Evolutionary conservation across 495 filamentous ascomycete genomes (phyloP).

Genomic region (Bathelium albidoporum): DNA sequence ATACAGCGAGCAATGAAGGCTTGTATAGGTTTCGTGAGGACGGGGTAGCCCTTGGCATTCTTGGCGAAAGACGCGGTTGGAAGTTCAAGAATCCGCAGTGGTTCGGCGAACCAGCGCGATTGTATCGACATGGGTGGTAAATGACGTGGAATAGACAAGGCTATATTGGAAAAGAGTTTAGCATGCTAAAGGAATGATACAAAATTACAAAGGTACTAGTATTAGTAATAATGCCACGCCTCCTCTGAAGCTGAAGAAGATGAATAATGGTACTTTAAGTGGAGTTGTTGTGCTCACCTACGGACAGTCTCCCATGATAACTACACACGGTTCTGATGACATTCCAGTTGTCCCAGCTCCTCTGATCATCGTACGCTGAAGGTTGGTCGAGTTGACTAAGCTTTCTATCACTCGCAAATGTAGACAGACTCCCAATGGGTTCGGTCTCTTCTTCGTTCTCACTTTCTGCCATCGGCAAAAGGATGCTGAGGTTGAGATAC

Average conservation of each 20-base stretch:
- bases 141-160: conserved; percentile 67
- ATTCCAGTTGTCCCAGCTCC: conserved; percentile 91
- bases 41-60: conserved; percentile 71
- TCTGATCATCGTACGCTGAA: background rate
- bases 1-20: conserved; percentile 70
- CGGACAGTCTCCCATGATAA: conserved; percentile 68
- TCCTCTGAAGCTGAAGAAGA: background rate
- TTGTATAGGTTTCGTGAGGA: conserved; percentile 74
- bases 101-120: conserved; percentile 89
- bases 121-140: conserved; percentile 65
- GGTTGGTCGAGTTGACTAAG: background rate
- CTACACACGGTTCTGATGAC: conserved; percentile 74
- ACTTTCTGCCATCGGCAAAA: conserved; percentile 58
- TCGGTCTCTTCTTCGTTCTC: conserved; percentile 40
- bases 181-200: background rate
- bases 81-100: conserved; percentile 69
- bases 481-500: conserved; percentile 70
- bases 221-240: background rate
- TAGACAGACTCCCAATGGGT: conserved; percentile 47
- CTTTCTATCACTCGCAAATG: conserved; percentile 43
- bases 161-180: conserved; percentile 34
- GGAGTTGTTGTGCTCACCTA: conserved; percentile 56
- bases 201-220: background rate
- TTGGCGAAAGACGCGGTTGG: conserved; percentile 56
- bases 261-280: background rate